Evolutionary conservation across 1,139 yeast species (phyloP), one percentile per base, ranked within the genome.

Genomic region (Kurtzmaniella quercitrusa): DNA sequence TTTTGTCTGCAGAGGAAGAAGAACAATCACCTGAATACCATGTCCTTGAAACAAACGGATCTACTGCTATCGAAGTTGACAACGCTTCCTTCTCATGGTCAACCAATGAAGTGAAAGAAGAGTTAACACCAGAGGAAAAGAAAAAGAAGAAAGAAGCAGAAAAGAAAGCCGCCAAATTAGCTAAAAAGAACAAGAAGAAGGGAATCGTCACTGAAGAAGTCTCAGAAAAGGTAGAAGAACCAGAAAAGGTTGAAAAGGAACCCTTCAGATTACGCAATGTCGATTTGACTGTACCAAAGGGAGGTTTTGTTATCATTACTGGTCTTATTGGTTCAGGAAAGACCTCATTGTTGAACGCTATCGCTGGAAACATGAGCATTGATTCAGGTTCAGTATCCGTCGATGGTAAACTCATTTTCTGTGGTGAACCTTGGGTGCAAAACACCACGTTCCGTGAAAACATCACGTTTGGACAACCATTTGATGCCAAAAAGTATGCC

Each of bases 401-500:
- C 14, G 55, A 60, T 43, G 64, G 63, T 21, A 63, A 60, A 25
- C 51, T 62, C 34, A 53, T 68, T 36, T 56, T 67, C 37, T 67
- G 75, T 46, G 57, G 67, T 11, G 52, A 59, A 11, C 73, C 75
- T 16, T 71, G 77, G 77, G 69, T 71, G 44, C 76, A 71, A 56
- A 71, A 70, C 49, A 61, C 75, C n/a, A 67, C 75, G 21, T 67
- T 71, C 17, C 59, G 70, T 41, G 69, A 68, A 36, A 71, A 71
- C 52, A 70, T 71, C 36, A 46, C 61, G 33, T 71, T 71, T 51
- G 75, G 76, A 11, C 54, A 58, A 37, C 57, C 57, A 16, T 68
- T 55, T 47, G 70, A 70, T 44, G 52, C 56, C 1, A 51, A 43
- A 0, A 57, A 52, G 40, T 71, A 71, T 51, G 50, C 54, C 3